Base-by-base conservation (phyloP, 352 stramenopile genomes). In the Porosira glacialis region DNA sequence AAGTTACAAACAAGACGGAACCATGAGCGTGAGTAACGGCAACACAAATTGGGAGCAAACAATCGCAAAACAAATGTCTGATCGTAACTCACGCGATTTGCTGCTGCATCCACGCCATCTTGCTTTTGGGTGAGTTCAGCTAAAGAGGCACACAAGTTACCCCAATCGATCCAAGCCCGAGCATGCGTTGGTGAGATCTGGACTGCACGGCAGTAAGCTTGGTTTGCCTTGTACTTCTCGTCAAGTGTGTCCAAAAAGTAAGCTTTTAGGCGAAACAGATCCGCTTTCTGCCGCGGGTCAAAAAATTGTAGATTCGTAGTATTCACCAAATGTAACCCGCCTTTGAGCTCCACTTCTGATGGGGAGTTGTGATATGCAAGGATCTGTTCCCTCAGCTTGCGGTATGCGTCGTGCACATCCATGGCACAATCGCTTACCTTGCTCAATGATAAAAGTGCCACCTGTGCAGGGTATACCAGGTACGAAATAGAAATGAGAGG, bases 261-360 rank as follows among this genome's bases (percentile, higher is more conserved):
- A 8, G 73, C 83, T 63, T 93, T 93, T 36, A 93, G 55, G 28
- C 87, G 60, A 65, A 93, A 93, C 6, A 92, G 48, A 56, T 93
- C 87, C 44, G 81, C 79, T 59, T 89, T 92, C 59, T 93, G 87
- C n/a, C 50, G 50, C 22, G 59, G 44, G 56, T 89, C 76, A 68
- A 93, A 93, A 59, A 81, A 93, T n/a, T 79, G 85, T 24, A 93
- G 65, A 58, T 93, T 92, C n/a, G 87, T 92, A 19, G 80, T 89
- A 47, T 91, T 92, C n/a, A 92, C 77, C 8, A 93, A 59, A 63
- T 91, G 90, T 28, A 92, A 60, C 10, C 87, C 86, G 39, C 78
- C 78, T 65, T 83, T 73, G 21, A 90, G 58, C n/a, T n/a, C n/a
- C 2, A 75, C 43, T 26, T 86, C 79, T 10, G 63, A 61, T 38